Conservation (phyloP, 345 rosid species). For the Noccaea caerulescens region DNA sequence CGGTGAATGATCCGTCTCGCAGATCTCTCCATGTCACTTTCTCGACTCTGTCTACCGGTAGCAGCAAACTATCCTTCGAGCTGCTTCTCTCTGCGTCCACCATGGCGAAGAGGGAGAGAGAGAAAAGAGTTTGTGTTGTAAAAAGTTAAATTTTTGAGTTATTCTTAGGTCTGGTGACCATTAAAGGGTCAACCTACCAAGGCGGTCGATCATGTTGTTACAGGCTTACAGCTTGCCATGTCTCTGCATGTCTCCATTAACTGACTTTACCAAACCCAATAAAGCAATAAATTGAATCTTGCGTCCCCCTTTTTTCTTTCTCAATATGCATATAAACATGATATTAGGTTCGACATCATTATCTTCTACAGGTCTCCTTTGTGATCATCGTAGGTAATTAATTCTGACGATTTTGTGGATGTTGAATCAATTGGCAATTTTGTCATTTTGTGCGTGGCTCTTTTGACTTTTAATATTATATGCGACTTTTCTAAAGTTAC, state of each 20-base stretch:
- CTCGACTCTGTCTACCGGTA: slow-evolving; percentile 11
- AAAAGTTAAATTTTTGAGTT: background rate
- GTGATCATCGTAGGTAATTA: too few species aligned
- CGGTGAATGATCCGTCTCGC: slow-evolving; percentile 30
- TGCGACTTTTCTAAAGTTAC: too few species aligned
- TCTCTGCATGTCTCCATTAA: slow-evolving; percentile 1
- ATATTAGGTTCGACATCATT: too few species aligned
- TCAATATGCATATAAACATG: too few species aligned
- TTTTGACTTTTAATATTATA: background rate
- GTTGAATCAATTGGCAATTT: background rate
- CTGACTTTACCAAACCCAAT: background rate
- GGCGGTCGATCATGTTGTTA: background rate
- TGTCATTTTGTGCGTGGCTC: slow-evolving; percentile 11
- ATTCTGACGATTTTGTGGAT: too few species aligned
- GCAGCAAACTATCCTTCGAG: slow-evolving; percentile 24
- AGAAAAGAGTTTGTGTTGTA: background rate
- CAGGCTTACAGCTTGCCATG: background rate
- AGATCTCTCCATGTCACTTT: slow-evolving; percentile 39
- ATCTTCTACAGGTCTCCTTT: too few species aligned
- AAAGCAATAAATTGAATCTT: background rate
- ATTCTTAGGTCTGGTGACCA: background rate
- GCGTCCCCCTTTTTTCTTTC: too few species aligned
- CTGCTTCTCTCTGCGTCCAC: slow-evolving; percentile 35
- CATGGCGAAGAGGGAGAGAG: slow-evolving; percentile 25
- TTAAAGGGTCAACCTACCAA: slow-evolving; percentile 3